These are phyloP conservation scores for Fragaria iinumae DNA, from an alignment of 306 rosid genomes.

Conservation along the genomic window DNA sequence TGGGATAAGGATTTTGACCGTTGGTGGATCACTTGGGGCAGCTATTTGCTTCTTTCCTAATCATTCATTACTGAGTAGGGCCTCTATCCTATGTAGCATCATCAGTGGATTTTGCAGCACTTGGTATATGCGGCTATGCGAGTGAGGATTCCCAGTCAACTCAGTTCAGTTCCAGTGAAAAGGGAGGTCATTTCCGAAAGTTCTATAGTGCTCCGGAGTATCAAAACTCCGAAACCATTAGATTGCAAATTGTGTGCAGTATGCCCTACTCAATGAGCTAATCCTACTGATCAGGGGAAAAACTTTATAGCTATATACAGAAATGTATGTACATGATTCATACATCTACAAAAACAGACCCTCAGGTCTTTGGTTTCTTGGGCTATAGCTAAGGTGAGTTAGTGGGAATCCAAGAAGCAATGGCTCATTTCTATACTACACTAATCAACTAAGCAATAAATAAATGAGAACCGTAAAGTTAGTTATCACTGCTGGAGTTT, in stretches of 20 bases:
- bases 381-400: not conserved
- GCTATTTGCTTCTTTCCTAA: constrained; percentile 4
- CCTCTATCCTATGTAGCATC: constrained; percentile 21
- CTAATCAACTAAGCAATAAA: constrained; percentile 4
- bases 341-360: constrained; percentile 7
- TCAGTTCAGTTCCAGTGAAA: not conserved
- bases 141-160: not conserved
- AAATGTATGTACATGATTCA: not conserved
- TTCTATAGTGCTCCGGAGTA: not conserved
- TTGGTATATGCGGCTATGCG: constrained; percentile 24
- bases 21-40: constrained; percentile 26
- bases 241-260: not conserved
- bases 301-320: not conserved
- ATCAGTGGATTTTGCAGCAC: not conserved
- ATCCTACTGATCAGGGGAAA: not conserved
- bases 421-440: not conserved
- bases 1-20: constrained; percentile 51
- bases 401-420: not conserved
- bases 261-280: not conserved
- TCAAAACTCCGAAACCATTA: not conserved
- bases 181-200: not conserved
- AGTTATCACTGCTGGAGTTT: constrained; percentile 41
- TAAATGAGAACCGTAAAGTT: constrained; percentile 25
- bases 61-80: constrained; percentile 9
- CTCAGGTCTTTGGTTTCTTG: not conserved